Evolutionary conservation across 2,329 filamentous ascomycete genomes (phyloP).

Genomic region (Penicillium palitans): DNA sequence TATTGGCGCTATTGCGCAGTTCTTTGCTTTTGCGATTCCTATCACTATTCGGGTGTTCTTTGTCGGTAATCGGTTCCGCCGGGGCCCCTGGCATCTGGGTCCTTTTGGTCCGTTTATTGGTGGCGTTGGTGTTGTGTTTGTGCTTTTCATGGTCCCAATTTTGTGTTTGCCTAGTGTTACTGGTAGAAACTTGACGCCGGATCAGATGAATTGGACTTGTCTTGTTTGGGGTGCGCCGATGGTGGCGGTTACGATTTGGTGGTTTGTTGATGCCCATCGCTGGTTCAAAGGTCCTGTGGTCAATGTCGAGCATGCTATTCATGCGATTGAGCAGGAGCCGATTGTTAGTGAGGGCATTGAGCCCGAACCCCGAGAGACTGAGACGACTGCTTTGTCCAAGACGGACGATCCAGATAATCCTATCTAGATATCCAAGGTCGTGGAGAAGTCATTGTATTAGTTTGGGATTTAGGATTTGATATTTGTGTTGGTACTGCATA

Average conservation of each 20-base stretch:
- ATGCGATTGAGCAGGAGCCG: constrained; percentile 25
- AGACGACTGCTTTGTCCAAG: constrained; percentile 11
- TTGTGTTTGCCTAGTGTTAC: constrained; percentile 63
- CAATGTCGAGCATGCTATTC: constrained; percentile 58
- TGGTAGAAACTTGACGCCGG: constrained; percentile 53
- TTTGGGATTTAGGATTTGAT: background rate
- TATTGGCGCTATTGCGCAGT: constrained; percentile 68
- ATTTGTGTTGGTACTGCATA: no score
- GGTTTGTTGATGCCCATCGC: constrained; percentile 61
- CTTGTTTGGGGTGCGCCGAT: constrained; percentile 67
- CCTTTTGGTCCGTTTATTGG: constrained; percentile 60
- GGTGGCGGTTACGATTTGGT: constrained; percentile 61
- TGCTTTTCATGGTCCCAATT: constrained; percentile 67
- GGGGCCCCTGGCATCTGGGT: constrained; percentile 69
- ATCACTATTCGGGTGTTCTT: constrained; percentile 48
- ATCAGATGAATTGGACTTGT: constrained; percentile 68
- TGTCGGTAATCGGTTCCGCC: constrained; percentile 63
- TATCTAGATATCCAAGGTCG: background rate
- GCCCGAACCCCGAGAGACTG: constrained; percentile 9
- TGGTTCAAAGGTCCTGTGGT: constrained; percentile 73
- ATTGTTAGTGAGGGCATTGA: constrained; percentile 29
- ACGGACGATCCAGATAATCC: constrained; percentile 11
- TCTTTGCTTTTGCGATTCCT: constrained; percentile 53
- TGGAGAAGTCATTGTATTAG: background rate
- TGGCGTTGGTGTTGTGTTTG: constrained; percentile 58